These are phyloP conservation scores for Haplosporangium gracile DNA, from an alignment of 192 early-diverging fungal genomes.

Conservation along the genomic window DNA sequence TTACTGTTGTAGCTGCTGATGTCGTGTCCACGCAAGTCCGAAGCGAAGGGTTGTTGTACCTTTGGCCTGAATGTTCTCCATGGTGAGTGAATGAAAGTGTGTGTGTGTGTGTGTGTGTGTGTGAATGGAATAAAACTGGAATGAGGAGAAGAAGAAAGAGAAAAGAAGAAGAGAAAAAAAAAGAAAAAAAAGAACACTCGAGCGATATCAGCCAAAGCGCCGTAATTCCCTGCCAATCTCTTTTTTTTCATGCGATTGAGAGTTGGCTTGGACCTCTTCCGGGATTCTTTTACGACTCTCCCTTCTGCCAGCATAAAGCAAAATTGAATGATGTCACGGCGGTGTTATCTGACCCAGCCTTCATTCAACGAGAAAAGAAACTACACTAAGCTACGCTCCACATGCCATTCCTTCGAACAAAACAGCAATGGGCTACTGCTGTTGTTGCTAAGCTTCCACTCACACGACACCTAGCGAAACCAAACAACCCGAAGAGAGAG, in stretches of 20 bases:
- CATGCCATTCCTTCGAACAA: neutral
- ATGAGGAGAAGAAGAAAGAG: neutral
- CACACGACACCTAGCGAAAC: neutral
- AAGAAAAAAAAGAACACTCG: neutral
- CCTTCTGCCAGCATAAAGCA: neutral
- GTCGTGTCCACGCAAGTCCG: neutral
- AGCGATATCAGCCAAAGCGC: too few relatives aligned
- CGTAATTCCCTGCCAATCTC: too few relatives aligned
- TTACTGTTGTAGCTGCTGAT: too few relatives aligned
- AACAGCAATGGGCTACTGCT: neutral
- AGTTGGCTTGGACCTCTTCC: neutral
- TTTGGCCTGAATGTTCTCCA: slow-evolving; percentile 42
- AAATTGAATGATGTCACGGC: neutral
- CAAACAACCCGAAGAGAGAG: too few relatives aligned
- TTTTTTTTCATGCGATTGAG: neutral
- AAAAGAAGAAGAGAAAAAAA: neutral
- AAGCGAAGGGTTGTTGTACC: slow-evolving; percentile 1
- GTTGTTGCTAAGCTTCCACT: neutral
- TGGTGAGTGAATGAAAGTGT: slow-evolving; percentile 14
- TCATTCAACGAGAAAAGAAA: neutral
- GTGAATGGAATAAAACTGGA: neutral
- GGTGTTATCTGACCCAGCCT: neutral
- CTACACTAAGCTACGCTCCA: neutral
- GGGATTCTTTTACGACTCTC: neutral
- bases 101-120: neutral